These are phyloP conservation scores for Didymella segeticola DNA, from an alignment of 2,329 filamentous ascomycete genomes.

Conservation along the genomic window DNA sequence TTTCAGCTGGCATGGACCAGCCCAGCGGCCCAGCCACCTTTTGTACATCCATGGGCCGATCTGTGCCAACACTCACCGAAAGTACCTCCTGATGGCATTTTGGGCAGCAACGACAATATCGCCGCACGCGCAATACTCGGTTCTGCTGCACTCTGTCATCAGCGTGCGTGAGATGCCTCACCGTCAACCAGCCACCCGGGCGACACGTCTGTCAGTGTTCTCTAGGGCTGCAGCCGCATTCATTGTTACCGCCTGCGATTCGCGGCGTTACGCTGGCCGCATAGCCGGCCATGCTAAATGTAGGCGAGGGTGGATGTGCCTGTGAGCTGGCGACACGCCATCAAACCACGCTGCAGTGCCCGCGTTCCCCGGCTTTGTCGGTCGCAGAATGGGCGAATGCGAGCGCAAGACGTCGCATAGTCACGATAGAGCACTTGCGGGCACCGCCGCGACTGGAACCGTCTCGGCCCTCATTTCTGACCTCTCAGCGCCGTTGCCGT, in stretches of 20 bases:
- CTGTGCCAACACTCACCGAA: slow-evolving; percentile 18
- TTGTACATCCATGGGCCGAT: slow-evolving; percentile 14
- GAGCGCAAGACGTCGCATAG: slow-evolving; percentile 39
- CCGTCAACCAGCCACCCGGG: slow-evolving; percentile 35
- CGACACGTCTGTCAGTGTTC: slow-evolving; percentile 37
- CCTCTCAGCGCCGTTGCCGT: neutral
- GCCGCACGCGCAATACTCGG: slow-evolving; percentile 4
- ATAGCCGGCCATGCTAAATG: slow-evolving; percentile 35
- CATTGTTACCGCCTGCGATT: slow-evolving; percentile 15
- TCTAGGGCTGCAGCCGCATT: slow-evolving; percentile 31
- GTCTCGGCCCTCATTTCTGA: slow-evolving; percentile 22
- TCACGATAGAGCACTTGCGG: slow-evolving; percentile 34
- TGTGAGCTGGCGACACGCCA: slow-evolving; percentile 45
- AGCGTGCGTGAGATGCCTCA: slow-evolving; percentile 30
- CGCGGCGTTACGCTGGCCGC: slow-evolving; percentile 45
- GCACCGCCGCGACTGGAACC: slow-evolving; percentile 34
- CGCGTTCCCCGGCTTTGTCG: slow-evolving; percentile 32
- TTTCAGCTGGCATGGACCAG: slow-evolving; percentile 15
- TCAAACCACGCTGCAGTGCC: slow-evolving; percentile 25
- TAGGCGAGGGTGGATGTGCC: slow-evolving; percentile 25
- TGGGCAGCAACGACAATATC: slow-evolving; percentile 12
- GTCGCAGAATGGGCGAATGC: slow-evolving; percentile 32
- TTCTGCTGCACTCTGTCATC: slow-evolving; percentile 31
- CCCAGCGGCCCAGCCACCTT: slow-evolving; percentile 11
- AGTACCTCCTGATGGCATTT: slow-evolving; percentile 8